Percentiles rank a stretch among this genome's conserved stretches.
Conservation (phyloP, 2,329 filamentous ascomycete genomes). For the Cadophora sp. region DNA sequence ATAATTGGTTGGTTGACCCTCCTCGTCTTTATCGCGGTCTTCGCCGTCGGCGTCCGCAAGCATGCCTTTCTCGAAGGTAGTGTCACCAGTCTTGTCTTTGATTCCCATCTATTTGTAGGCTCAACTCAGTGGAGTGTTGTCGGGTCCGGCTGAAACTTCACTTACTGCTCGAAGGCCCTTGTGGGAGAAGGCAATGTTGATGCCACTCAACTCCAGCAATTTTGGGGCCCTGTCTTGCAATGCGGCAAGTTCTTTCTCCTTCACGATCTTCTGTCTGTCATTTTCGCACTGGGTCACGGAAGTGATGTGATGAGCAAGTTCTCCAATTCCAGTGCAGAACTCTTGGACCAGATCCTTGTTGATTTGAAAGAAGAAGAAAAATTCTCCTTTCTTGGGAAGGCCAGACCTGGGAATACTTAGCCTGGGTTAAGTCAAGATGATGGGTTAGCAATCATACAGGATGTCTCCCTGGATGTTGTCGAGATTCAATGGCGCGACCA, state of each 20-base stretch:
- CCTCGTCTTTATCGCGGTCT: background rate
- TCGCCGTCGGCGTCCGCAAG: constrained; percentile 2
- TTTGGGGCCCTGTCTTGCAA: constrained; percentile 5
- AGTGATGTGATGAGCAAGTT: constrained; percentile 13
- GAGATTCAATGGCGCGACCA: constrained; percentile 3
- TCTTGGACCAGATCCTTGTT: constrained; percentile 4
- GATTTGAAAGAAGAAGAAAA: constrained; percentile 20
- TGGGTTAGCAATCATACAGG: background rate
- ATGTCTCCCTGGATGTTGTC: constrained; percentile 17
- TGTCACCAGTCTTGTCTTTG: constrained; percentile 15
- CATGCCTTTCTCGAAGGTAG: constrained; percentile 10
- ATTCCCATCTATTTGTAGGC: background rate
- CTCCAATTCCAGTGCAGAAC: constrained; percentile 12
- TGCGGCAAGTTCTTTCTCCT: constrained; percentile 13
- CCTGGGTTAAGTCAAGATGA: background rate
- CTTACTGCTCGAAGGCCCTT: constrained; percentile 17
- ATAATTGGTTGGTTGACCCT: background rate
- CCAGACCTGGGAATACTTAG: background rate
- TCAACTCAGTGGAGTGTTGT: background rate
- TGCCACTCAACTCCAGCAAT: constrained; percentile 19
- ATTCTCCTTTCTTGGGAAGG: constrained; percentile 17
- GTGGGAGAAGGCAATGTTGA: constrained; percentile 23
- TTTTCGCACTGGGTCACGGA: constrained; percentile 2
- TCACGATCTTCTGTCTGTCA: constrained; percentile 9
- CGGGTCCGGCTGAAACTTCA: background rate